Conservation (phyloP, 371 early-diverging fungal genomes). For the Mucor saturninus region DNA sequence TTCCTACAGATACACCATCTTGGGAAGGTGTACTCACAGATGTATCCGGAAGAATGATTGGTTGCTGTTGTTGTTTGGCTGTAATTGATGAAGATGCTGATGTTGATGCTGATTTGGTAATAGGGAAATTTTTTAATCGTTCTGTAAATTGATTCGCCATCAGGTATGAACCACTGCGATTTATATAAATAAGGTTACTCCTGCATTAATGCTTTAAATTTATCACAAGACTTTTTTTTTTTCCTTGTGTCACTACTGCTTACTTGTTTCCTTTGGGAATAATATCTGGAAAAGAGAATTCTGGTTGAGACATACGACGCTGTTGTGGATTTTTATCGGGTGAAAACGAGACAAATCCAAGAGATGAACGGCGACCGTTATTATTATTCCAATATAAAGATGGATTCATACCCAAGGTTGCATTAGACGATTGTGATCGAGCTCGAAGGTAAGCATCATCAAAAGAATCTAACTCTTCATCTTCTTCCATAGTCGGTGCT, state of each 20-base stretch:
- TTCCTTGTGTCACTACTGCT: conserved; percentile 9
- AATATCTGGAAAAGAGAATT: conserved; percentile 25
- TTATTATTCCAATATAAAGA: background rate
- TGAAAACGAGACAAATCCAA: conserved; percentile 12
- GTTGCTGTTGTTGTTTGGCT: conserved; percentile 1
- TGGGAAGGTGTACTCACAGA: conserved; percentile 1
- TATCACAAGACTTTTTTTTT: conserved; percentile 14
- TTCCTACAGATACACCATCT: conserved; percentile 25
- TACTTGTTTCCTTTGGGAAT: conserved; percentile 23
- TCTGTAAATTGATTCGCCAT: conserved; percentile 2
- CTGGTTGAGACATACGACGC: conserved; percentile 27
- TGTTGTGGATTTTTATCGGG: conserved; percentile 18
- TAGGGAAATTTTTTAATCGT: background rate
- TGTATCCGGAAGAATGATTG: conserved; percentile 11
- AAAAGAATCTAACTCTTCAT: conserved; percentile 29
- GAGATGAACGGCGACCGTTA: conserved; percentile 19
- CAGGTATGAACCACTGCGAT: background rate
- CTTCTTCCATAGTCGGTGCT: conserved; percentile 46
- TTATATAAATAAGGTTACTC: conserved; percentile 2
- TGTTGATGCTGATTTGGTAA: conserved; percentile 3
- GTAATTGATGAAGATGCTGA: background rate
- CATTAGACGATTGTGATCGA: conserved; percentile 46
- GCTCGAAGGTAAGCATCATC: conserved; percentile 33
- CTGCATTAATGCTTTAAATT: conserved; percentile 11
- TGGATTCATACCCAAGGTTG: conserved; percentile 38